Percentiles rank a stretch among this genome's conserved stretches.
Evolutionary conservation across 2,329 filamentous ascomycete species (phyloP).

Genomic region (Rhynchosporium agropyri): DNA sequence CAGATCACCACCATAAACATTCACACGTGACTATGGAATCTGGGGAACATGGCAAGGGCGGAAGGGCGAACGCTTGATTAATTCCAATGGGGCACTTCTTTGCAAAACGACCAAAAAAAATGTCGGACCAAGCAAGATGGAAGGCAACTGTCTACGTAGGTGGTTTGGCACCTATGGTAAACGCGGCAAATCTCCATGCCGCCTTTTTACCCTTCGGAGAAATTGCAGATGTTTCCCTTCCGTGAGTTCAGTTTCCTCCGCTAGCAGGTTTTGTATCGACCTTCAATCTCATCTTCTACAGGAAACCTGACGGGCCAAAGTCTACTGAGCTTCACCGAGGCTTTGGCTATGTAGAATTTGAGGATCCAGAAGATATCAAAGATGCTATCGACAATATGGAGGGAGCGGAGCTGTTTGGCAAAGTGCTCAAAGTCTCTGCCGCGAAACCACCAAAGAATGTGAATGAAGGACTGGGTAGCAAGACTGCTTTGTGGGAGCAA

Average conservation of each 20-base stretch:
- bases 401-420: conserved; percentile 90
- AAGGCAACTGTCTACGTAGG: conserved; percentile 94
- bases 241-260: conserved; percentile 44
- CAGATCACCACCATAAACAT: conserved; percentile 1
- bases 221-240: conserved; percentile 86
- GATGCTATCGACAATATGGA: conserved; percentile 99
- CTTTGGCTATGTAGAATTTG: conserved; percentile 96
- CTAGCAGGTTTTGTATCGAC: conserved; percentile 12
- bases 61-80: not conserved
- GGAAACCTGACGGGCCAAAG: conserved; percentile 78
- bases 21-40: conserved; percentile 4
- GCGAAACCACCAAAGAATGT: conserved; percentile 91
- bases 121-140: conserved; percentile 82
- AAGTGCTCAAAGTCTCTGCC: conserved; percentile 86
- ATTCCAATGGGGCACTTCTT: not conserved
- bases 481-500: conserved; percentile 96
- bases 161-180: conserved; percentile 80
- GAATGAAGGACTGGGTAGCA: conserved; percentile 86
- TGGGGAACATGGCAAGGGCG: not conserved
- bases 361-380: conserved; percentile 79
- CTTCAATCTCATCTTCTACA: conserved; percentile 29
- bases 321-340: conserved; percentile 81
- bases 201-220: conserved; percentile 97
- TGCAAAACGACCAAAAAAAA: conserved; percentile 45
- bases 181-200: conserved; percentile 74